Evolutionary conservation across 352 stramenopile species (phyloP).

Genomic region (Phytopythium sindhum): DNA sequence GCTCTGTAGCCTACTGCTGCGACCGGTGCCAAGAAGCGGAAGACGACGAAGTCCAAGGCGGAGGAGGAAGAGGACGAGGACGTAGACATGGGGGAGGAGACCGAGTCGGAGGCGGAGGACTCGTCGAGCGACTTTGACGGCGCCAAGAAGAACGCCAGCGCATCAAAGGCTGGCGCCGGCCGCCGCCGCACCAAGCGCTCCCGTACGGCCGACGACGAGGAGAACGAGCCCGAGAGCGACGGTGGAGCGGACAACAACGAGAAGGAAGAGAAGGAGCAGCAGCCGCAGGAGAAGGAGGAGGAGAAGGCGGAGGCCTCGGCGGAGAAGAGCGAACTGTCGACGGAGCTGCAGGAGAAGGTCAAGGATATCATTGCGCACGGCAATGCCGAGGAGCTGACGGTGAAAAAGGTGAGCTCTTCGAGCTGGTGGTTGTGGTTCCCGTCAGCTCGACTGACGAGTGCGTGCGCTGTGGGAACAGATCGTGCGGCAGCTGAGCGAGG

Average conservation of each 20-base stretch:
- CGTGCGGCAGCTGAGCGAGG: slow-evolving; percentile 61
- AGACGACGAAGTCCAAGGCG: slow-evolving; percentile 22
- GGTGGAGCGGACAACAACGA: slow-evolving; percentile 15
- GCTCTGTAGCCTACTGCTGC: slow-evolving; percentile 10
- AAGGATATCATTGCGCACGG: slow-evolving; percentile 77
- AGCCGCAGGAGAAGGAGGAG: slow-evolving; percentile 12
- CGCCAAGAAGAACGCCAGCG: slow-evolving; percentile 24
- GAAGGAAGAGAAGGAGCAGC: slow-evolving; percentile 13
- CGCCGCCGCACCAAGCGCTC: slow-evolving; percentile 24
- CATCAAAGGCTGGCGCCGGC: slow-evolving; percentile 22
- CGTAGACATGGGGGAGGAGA: slow-evolving; percentile 38
- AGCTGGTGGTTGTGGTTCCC: not conserved
- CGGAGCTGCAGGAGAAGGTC: slow-evolving; percentile 59
- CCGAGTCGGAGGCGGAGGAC: slow-evolving; percentile 55
- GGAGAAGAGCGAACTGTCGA: slow-evolving; percentile 26
- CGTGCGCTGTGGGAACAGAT: slow-evolving; percentile 39
- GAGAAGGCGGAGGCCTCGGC: slow-evolving; percentile 14
- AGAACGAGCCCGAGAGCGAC: slow-evolving; percentile 23
- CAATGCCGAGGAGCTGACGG: slow-evolving; percentile 74
- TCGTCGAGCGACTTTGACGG: slow-evolving; percentile 73
- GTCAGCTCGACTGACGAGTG: slow-evolving; percentile 4
- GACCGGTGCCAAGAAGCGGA: slow-evolving; percentile 32
- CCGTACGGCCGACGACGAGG: slow-evolving; percentile 19
- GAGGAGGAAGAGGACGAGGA: slow-evolving; percentile 33
- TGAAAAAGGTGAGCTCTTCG: slow-evolving; percentile 61